A percentile compares a stretch with the other conserved stretches of the same genome.
Conservation (phyloP, 2,329 filamentous ascomycete genomes). For the Knufia petricola region DNA sequence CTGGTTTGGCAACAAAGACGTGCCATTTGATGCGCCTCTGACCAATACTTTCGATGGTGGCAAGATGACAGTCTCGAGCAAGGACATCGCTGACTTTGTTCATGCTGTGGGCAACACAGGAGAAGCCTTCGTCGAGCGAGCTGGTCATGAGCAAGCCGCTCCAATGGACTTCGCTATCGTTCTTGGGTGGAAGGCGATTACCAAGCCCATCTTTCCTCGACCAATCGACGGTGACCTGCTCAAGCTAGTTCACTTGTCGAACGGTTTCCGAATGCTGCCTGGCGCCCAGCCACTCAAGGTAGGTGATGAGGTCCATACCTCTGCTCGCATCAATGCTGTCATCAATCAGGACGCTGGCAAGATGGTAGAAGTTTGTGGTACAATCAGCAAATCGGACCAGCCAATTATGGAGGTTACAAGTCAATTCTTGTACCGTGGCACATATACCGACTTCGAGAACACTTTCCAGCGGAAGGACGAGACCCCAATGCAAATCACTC, state of each 20-base stretch:
- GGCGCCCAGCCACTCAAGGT: constrained; percentile 92
- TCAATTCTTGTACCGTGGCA: constrained; percentile 92
- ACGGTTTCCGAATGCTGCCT: constrained; percentile 96
- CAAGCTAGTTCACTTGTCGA: constrained; percentile 92
- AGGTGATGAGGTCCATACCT: constrained; percentile 84
- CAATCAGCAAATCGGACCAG: constrained; percentile 72
- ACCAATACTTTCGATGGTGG: constrained; percentile 87
- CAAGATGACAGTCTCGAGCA: constrained; percentile 71
- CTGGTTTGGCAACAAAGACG: constrained; percentile 83
- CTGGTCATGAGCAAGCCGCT: constrained; percentile 85
- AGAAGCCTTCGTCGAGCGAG: constrained; percentile 91
- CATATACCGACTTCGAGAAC: constrained; percentile 89
- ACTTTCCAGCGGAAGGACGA: constrained; percentile 98
- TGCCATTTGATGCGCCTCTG: constrained; percentile 75
- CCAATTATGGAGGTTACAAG: constrained; percentile 97
- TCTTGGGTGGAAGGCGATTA: constrained; percentile 98
- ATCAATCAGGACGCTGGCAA: constrained; percentile 98
- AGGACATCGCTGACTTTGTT: constrained; percentile 97
- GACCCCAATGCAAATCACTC: constrained; percentile 85
- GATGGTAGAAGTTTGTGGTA: constrained; percentile 99
- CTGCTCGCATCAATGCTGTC: constrained; percentile 91
- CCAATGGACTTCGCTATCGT: constrained; percentile 99
- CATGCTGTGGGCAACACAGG: constrained; percentile 96
- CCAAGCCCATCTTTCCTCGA: constrained; percentile 96
- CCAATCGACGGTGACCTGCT: constrained; percentile 92